Percentiles rank a stretch among this genome's conserved stretches.
phyloP scores from a whole-genome alignment of 169 alveolate genomes.

The Cyclospora cayetanensis region DNA sequence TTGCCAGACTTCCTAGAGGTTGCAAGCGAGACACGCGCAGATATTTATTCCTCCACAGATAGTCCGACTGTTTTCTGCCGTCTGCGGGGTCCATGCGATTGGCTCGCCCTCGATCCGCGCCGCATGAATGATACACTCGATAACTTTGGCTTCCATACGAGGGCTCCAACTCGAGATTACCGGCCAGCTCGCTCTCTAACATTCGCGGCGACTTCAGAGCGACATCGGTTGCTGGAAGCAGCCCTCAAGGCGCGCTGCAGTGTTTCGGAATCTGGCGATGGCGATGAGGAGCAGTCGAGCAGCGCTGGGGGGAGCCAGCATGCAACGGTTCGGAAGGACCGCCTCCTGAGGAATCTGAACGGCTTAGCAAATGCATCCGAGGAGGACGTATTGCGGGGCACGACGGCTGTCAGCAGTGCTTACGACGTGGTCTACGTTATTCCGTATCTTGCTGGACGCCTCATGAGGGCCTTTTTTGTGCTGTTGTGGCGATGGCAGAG shows the following conservation, averaged over 20 bases:
- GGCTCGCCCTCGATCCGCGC: slow-evolving; percentile 59
- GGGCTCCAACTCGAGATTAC: not conserved
- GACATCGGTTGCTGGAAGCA: not conserved
- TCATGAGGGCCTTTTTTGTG: slow-evolving; percentile 56
- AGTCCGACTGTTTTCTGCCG: not conserved
- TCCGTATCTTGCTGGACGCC: slow-evolving; percentile 68
- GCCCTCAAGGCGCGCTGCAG: slow-evolving; percentile 51
- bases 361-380: not conserved
- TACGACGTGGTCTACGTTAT: slow-evolving; percentile 58
- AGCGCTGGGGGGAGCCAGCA: not conserved
- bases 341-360: not conserved
- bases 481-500: slow-evolving; percentile 58
- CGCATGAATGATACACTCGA: slow-evolving; percentile 50
- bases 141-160: slow-evolving; percentile 31
- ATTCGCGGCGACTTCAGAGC: too few species aligned
- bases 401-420: slow-evolving; percentile 27
- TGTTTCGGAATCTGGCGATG: not conserved
- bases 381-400: not conserved
- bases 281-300: not conserved
- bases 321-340: not conserved
- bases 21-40: not conserved
- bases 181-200: not conserved
- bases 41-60: not conserved
- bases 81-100: slow-evolving; percentile 47
- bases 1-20: slow-evolving; percentile 45